Conservation (phyloP, 1,284 basidiomycete genomes). For the Vanrija humicola region DNA sequence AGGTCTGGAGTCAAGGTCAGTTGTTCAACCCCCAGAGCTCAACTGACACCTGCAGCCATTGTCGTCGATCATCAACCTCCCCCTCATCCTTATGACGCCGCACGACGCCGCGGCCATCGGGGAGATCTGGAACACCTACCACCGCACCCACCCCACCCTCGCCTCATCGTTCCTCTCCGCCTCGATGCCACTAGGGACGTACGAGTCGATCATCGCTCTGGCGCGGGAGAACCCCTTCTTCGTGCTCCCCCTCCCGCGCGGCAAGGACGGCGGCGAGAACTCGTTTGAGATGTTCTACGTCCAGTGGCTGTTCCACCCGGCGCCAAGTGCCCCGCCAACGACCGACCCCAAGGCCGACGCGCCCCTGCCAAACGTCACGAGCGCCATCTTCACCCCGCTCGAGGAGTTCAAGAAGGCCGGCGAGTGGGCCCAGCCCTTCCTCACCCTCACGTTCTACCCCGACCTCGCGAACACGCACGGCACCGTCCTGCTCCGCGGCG, state of each 20-base stretch:
- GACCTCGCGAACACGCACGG: constrained; percentile 78
- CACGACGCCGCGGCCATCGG: constrained; percentile 70
- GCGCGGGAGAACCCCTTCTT: constrained; percentile 69
- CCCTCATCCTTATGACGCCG: constrained; percentile 62
- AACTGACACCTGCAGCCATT: constrained; percentile 59
- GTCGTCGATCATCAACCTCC: constrained; percentile 70
- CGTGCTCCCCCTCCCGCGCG: constrained; percentile 67
- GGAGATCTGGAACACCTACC: constrained; percentile 83
- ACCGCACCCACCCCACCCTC: constrained; percentile 69
- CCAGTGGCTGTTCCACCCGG: constrained; percentile 75
- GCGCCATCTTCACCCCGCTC: constrained; percentile 86
- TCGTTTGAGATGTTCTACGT: constrained; percentile 83
- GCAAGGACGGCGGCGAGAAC: constrained; percentile 40
- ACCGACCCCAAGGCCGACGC: constrained; percentile 13
- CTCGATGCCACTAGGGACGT: constrained; percentile 66
- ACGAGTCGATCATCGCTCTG: constrained; percentile 62
- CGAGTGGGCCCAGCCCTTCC: constrained; percentile 83
- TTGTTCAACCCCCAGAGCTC: not conserved
- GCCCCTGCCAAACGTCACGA: constrained; percentile 48
- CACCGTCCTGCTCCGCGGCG: constrained; percentile 82
- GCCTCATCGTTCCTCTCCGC: constrained; percentile 80
- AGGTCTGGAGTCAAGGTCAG: constrained; percentile 47
- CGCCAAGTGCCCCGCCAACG: constrained; percentile 52
- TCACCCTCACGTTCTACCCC: constrained; percentile 88
- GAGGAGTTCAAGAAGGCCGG: constrained; percentile 88